A percentile compares a stretch with the other conserved stretches of the same genome.
These are phyloP conservation scores for Monosporozyma aerobia DNA, from an alignment of 805 yeast genomes.

Conservation along the genomic window DNA sequence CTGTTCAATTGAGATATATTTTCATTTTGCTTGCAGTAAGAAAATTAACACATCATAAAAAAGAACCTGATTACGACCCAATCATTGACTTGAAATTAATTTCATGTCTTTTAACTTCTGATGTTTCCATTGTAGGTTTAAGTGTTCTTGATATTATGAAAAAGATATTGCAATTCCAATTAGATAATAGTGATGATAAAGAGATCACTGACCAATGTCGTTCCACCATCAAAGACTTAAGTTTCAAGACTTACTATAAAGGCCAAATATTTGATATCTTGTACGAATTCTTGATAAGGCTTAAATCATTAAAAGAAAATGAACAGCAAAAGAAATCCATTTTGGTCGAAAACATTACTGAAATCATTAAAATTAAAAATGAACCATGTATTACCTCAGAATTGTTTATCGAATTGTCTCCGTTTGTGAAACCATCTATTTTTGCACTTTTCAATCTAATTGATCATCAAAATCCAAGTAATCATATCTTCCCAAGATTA, in stretches of 20 bases:
- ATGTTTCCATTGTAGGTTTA: constrained; percentile 77
- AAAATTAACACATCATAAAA: constrained; percentile 17
- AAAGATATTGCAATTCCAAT: constrained; percentile 44
- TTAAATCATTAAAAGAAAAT: constrained; percentile 17
- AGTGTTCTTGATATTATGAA: constrained; percentile 74
- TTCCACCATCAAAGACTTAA: constrained; percentile 56
- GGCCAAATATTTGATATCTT: constrained; percentile 82
- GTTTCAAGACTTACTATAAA: constrained; percentile 72
- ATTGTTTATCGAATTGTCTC: constrained; percentile 20
- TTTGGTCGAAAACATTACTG: constrained; percentile 16
- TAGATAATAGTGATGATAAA: constrained; percentile 16
- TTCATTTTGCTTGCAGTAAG: constrained; percentile 43
- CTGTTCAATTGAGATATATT: constrained; percentile 66
- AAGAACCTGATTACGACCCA: constrained; percentile 6
- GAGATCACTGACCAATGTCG: constrained; percentile 39
- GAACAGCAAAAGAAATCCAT: constrained; percentile 16
- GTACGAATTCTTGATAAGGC: constrained; percentile 47
- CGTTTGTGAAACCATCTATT: constrained; percentile 8
- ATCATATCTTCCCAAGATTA: constrained; percentile 15
- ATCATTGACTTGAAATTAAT: constrained; percentile 34
- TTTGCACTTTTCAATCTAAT: constrained; percentile 16
- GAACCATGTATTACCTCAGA: constrained; percentile 21
- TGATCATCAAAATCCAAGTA: constrained; percentile 16
- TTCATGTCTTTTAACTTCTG: constrained; percentile 58
- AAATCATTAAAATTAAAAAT: constrained; percentile 14